Evolutionary conservation across 169 alveolate genomes (phyloP).

Genomic region (Perkinsus olseni): DNA sequence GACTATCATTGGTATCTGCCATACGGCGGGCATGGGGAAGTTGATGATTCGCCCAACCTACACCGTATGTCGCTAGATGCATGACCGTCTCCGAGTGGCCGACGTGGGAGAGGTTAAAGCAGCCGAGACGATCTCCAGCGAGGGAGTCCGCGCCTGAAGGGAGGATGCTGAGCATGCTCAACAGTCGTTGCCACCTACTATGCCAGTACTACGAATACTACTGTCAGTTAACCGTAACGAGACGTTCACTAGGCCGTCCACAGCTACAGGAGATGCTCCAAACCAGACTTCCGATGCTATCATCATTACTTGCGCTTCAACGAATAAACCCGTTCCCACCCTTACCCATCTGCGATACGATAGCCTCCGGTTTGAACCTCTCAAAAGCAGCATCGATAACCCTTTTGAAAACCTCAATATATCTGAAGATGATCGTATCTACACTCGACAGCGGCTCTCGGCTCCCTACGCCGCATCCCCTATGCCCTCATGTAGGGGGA

Average conservation of each 20-base stretch:
- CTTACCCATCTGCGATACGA: constrained; percentile 48
- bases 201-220: too few species aligned
- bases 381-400: constrained; percentile 65
- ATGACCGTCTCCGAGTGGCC: constrained; percentile 63
- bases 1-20: constrained; percentile 75
- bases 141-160: constrained; percentile 80
- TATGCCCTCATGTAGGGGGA: constrained; percentile 96
- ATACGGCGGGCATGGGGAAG: neutral
- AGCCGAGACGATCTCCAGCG: constrained; percentile 90
- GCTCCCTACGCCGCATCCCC: constrained; percentile 83
- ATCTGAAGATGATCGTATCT: neutral
- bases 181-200: too few species aligned
- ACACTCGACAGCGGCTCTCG: neutral
- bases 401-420: constrained; percentile 56
- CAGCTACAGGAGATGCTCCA: too few species aligned
- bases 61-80: constrained; percentile 27
- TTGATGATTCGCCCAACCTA: constrained; percentile 21
- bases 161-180: too few species aligned
- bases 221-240: too few species aligned
- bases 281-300: too few species aligned
- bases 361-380: constrained; percentile 72
- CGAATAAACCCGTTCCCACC: neutral
- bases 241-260: too few species aligned
- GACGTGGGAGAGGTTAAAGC: constrained; percentile 77
- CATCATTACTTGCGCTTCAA: neutral